Percentiles rank a stretch among this genome's conserved stretches.
phyloP scores from a whole-genome alignment of 2,329 filamentous ascomycete genomes.

The Aspergillus eucalypticola region DNA sequence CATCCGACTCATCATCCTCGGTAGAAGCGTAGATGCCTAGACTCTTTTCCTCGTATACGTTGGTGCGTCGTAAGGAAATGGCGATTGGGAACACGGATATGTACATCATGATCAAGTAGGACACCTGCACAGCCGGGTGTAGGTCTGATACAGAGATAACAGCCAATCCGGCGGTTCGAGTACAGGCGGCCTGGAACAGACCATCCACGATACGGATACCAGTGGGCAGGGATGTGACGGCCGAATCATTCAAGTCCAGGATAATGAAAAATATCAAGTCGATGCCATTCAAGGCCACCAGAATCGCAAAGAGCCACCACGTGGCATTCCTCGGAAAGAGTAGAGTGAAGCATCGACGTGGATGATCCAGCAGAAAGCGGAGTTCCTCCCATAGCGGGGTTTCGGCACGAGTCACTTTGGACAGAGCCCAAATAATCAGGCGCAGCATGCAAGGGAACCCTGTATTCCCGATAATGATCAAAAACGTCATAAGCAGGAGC shows the following conservation, averaged over 20 bases:
- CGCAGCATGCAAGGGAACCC: slow-evolving; percentile 94
- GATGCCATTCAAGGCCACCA: slow-evolving; percentile 76
- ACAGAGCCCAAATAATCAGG: slow-evolving; percentile 83
- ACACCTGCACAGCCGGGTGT: slow-evolving; percentile 90
- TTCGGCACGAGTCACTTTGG: slow-evolving; percentile 63
- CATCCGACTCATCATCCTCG: slow-evolving; percentile 52
- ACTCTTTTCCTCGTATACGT: slow-evolving; percentile 85
- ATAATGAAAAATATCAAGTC: slow-evolving; percentile 91
- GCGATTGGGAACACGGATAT: slow-evolving; percentile 96
- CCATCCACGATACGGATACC: slow-evolving; percentile 80
- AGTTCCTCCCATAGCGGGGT: slow-evolving; percentile 86
- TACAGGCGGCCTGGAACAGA: slow-evolving; percentile 84
- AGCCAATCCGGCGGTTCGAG: slow-evolving; percentile 85
- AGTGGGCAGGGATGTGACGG: slow-evolving; percentile 67
- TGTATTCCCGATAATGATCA: slow-evolving; percentile 94
- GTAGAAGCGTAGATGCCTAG: slow-evolving; percentile 70
- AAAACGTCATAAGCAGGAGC: slow-evolving; percentile 74
- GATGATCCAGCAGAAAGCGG: slow-evolving; percentile 87
- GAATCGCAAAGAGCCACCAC: slow-evolving; percentile 92
- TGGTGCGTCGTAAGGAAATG: slow-evolving; percentile 88
- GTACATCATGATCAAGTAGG: slow-evolving; percentile 99
- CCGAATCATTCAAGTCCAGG: slow-evolving; percentile 75
- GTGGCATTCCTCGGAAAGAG: slow-evolving; percentile 87
- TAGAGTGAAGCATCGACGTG: slow-evolving; percentile 91
- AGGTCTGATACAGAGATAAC: slow-evolving; percentile 73